Evolutionary conservation across 2,329 filamentous ascomycete species (phyloP).

Genomic region (Ceratocystis alfenasii): DNA sequence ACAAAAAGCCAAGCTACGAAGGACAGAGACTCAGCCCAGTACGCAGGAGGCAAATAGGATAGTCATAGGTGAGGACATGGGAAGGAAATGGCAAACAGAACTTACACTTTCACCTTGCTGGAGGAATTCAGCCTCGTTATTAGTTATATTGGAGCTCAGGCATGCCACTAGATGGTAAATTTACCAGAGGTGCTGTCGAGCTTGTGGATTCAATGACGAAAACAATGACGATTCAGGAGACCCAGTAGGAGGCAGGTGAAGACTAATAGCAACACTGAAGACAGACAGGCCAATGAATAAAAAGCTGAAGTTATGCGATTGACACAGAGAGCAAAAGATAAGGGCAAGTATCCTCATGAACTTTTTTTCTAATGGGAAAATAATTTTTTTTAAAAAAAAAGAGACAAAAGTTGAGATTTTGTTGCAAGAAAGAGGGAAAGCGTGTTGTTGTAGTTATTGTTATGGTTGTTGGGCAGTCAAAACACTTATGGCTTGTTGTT

Average conservation of each 20-base stretch:
- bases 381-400: neutral
- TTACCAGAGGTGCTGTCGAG: neutral
- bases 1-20: neutral
- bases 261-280: neutral
- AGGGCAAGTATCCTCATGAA: too few species aligned
- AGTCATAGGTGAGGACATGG: neutral
- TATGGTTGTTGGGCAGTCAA: constrained; percentile 14
- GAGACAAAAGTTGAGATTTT: neutral
- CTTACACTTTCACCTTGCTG: constrained; percentile 4
- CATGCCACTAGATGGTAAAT: constrained; percentile 3
- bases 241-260: neutral
- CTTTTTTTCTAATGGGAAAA: neutral
- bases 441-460: constrained; percentile 9
- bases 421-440: neutral
- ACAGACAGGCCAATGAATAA: neutral
- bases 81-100: neutral
- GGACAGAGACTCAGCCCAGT: neutral
- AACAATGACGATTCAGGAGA: neutral
- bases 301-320: neutral
- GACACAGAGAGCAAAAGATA: neutral
- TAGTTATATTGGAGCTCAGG: neutral
- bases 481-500: neutral
- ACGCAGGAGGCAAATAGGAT: neutral
- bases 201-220: neutral
- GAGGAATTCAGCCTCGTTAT: constrained; percentile 14